phyloP scores from a whole-genome alignment of 225 moss, liverwort and hornwort genomes.

The Ulota crispa region DNA sequence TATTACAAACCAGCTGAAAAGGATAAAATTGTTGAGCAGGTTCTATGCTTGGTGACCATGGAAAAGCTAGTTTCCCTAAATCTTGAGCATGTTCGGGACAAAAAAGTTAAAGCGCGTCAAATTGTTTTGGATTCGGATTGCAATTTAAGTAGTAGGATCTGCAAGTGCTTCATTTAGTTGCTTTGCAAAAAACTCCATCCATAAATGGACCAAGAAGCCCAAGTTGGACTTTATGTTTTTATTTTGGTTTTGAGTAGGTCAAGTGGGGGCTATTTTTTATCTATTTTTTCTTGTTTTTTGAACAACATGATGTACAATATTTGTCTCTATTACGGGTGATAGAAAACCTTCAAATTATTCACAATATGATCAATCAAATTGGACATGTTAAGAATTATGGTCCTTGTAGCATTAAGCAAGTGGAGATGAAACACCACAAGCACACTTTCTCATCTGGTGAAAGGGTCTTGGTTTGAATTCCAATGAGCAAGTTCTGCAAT shows the following conservation, averaged over 20 bases:
- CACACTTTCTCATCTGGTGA: background rate
- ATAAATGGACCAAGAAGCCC: background rate
- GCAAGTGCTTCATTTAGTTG: constrained; percentile 5
- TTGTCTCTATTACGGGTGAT: background rate
- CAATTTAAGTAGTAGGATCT: background rate
- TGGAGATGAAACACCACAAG: background rate
- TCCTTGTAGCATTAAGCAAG: background rate
- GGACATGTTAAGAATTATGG: background rate
- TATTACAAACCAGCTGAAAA: constrained; percentile 2
- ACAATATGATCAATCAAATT: background rate
- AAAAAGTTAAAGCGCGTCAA: constrained; percentile 78
- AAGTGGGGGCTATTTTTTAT: background rate
- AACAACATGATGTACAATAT: background rate
- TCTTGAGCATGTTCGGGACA: constrained; percentile 87
- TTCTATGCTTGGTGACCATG: constrained; percentile 90
- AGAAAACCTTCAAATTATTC: background rate
- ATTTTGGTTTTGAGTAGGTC: background rate
- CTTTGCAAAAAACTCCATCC: background rate
- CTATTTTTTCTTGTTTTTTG: background rate
- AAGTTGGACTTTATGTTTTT: background rate
- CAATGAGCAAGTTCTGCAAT: constrained; percentile 50
- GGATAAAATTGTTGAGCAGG: constrained; percentile 40
- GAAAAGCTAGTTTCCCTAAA: constrained; percentile 84
- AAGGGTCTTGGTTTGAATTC: background rate
- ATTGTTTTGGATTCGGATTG: background rate